Percentiles rank a stretch among this genome's conserved stretches.
Evolutionary conservation across 2,329 filamentous ascomycete species (phyloP).

Genomic region (Colletotrichum sidae): DNA sequence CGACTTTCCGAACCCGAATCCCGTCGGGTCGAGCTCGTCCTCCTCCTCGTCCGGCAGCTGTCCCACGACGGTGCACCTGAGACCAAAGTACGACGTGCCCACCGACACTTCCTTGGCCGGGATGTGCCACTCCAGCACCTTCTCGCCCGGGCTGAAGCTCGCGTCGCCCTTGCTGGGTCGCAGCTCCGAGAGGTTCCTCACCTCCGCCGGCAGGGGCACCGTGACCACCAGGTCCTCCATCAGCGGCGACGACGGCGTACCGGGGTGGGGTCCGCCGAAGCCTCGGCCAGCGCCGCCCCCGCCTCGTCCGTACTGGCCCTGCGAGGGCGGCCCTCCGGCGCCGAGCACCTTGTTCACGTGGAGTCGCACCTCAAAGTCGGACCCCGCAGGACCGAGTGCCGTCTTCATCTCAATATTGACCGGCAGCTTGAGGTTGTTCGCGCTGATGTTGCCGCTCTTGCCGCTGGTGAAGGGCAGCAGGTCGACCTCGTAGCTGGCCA

Average conservation of each 20-base stretch:
- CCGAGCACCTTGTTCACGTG: constrained; percentile 73
- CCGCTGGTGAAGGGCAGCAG: constrained; percentile 78
- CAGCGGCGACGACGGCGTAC: constrained; percentile 68
- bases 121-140: constrained; percentile 84
- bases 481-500: constrained; percentile 95
- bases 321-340: constrained; percentile 50
- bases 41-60: constrained; percentile 63
- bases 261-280: constrained; percentile 60
- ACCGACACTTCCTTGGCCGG: constrained; percentile 79
- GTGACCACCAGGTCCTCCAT: constrained; percentile 83
- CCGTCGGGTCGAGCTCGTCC: constrained; percentile 60
- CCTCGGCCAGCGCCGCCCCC: constrained; percentile 50
- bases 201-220: constrained; percentile 81
- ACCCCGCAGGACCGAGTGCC: constrained; percentile 77
- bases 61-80: constrained; percentile 86
- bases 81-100: constrained; percentile 74
- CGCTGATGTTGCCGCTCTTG: constrained; percentile 64
- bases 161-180: constrained; percentile 86
- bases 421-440: constrained; percentile 81
- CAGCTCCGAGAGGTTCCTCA: constrained; percentile 86
- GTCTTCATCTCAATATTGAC: constrained; percentile 86
- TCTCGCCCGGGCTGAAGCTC: constrained; percentile 79
- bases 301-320: constrained; percentile 54
- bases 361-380: constrained; percentile 90
- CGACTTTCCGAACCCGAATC: constrained; percentile 63